Evolutionary conservation across 2,329 filamentous ascomycete species (phyloP).

Genomic region (Fusarium piperis): DNA sequence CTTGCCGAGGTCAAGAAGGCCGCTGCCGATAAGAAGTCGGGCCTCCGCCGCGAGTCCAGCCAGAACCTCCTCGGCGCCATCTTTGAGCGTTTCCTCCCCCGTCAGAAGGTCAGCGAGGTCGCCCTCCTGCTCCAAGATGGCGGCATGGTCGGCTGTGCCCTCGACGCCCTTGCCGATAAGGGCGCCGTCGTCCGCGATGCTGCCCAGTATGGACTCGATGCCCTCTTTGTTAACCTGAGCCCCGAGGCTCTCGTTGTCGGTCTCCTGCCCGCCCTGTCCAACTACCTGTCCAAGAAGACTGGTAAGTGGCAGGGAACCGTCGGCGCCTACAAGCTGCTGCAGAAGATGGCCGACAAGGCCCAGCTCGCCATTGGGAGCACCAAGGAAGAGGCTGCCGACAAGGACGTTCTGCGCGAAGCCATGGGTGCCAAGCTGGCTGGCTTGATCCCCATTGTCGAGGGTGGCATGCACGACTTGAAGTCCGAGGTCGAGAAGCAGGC

Average conservation of each 20-base stretch:
- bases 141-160: conserved; percentile 74
- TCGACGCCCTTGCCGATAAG: conserved; percentile 92
- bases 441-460: conserved; percentile 90
- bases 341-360: conserved; percentile 94
- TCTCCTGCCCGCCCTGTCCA: conserved; percentile 77
- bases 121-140: conserved; percentile 85
- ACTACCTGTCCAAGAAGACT: conserved; percentile 83
- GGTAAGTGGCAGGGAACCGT: conserved; percentile 98
- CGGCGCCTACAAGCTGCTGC: conserved; percentile 83
- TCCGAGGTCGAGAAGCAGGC: conserved; percentile 87
- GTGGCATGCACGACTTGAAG: conserved; percentile 97
- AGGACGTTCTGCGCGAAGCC: conserved; percentile 88
- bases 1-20: conserved; percentile 73
- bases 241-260: conserved; percentile 85
- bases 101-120: conserved; percentile 81
- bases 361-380: conserved; percentile 81
- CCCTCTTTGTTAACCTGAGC: conserved; percentile 81
- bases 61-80: conserved; percentile 95
- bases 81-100: conserved; percentile 86
- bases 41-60: conserved; percentile 83
- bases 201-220: conserved; percentile 92
- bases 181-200: conserved; percentile 87
- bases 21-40: conserved; percentile 93
- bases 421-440: conserved; percentile 90
- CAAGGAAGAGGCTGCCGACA: conserved; percentile 84